Conservation (phyloP, 2,329 filamentous ascomycete species). For the Falciphora oryzae region DNA sequence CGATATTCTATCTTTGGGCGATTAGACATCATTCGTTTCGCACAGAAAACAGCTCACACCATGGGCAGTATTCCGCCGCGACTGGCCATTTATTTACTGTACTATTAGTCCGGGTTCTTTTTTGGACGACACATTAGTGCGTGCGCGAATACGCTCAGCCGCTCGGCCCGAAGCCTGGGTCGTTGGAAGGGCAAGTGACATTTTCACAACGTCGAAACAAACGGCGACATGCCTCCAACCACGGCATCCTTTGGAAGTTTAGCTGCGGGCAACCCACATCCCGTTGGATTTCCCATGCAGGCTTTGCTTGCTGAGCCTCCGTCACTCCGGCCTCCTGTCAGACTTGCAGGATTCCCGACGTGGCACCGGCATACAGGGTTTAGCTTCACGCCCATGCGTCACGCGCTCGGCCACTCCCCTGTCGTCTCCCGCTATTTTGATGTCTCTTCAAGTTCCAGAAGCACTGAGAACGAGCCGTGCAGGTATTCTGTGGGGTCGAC, state of each 20-base stretch:
- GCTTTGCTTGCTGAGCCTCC: too few relatives aligned
- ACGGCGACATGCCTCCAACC: too few relatives aligned
- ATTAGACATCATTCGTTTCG: neutral
- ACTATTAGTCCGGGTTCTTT: neutral
- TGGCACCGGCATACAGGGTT: neutral
- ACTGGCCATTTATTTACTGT: neutral
- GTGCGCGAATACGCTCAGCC: neutral
- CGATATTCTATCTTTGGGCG: neutral
- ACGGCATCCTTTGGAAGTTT: too few relatives aligned
- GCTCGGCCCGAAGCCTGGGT: neutral
- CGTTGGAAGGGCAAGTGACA: too few relatives aligned
- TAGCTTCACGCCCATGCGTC: neutral
- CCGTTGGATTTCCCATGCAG: neutral
- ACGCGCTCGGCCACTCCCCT: too few relatives aligned
- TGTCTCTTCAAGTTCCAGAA: too few relatives aligned
- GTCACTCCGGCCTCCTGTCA: neutral
- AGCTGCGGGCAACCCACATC: neutral
- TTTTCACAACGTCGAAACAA: neutral
- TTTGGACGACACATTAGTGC: neutral
- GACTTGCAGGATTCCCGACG: neutral
- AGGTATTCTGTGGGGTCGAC: neutral
- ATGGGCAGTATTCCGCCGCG: too few relatives aligned
- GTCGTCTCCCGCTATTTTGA: neutral
- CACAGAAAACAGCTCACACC: too few relatives aligned
- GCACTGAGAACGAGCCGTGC: too few relatives aligned